Conservation (phyloP, 2,329 filamentous ascomycete genomes). For the Whalleya microplaca region DNA sequence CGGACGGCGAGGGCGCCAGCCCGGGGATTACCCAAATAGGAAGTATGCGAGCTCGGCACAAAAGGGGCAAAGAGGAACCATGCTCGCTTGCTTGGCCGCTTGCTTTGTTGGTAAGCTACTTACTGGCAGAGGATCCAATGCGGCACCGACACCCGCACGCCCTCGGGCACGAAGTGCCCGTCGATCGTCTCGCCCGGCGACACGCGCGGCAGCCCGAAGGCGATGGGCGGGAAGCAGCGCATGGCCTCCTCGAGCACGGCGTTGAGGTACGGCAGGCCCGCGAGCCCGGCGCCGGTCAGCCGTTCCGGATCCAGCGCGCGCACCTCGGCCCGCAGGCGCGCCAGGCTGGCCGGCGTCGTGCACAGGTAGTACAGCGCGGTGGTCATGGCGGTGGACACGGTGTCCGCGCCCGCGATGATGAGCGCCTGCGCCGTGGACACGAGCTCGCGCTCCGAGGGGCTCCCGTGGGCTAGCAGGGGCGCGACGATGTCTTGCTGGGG, state of each 20-base stretch:
- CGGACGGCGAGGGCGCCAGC: too few relatives aligned
- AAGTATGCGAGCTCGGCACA: too few relatives aligned
- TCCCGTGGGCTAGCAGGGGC: conserved; percentile 20
- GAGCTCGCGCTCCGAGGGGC: conserved; percentile 20
- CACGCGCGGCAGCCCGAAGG: conserved; percentile 32
- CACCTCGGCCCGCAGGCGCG: conserved; percentile 42
- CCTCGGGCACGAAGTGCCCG: conserved; percentile 29
- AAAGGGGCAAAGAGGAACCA: too few relatives aligned
- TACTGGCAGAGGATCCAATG: conserved; percentile 29
- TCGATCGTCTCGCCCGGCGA: conserved; percentile 33
- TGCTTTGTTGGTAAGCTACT: not conserved
- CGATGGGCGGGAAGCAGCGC: conserved; percentile 29
- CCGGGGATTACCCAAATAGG: too few relatives aligned
- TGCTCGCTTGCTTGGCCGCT: too few relatives aligned
- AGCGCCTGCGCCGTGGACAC: conserved; percentile 29
- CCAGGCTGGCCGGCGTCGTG: conserved; percentile 37
- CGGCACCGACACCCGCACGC: conserved; percentile 24
- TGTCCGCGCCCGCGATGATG: conserved; percentile 48
- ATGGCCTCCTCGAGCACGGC: conserved; percentile 34
- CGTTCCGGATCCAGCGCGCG: conserved; percentile 36
- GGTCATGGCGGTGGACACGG: conserved; percentile 43
- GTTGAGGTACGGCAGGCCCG: conserved; percentile 26
- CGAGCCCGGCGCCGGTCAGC: conserved; percentile 21
- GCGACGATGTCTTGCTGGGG: conserved; percentile 25
- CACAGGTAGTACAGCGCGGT: conserved; percentile 43